Conservation (phyloP, 306 rosid genomes). For the Vigna mungo region DNA sequence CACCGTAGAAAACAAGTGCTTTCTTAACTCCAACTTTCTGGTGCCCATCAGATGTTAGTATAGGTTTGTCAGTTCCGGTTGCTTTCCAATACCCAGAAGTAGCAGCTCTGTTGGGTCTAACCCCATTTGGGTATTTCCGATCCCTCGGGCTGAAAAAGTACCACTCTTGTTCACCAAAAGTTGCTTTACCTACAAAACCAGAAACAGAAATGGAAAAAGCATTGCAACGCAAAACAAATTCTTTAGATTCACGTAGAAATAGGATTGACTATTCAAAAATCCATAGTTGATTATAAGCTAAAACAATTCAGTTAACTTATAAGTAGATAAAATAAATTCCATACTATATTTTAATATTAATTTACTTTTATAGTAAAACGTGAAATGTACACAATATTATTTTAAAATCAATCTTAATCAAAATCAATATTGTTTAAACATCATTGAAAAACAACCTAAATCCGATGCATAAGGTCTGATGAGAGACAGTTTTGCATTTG, state of each 20-base stretch:
- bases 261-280: neutral
- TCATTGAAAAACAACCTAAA: too few species aligned
- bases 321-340: too few species aligned
- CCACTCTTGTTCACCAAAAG: conserved; percentile 58
- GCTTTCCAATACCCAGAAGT: conserved; percentile 62
- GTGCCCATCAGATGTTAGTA: conserved; percentile 40
- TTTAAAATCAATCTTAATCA: too few species aligned
- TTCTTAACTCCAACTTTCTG: conserved; percentile 52
- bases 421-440: too few species aligned
- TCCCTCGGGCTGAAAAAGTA: conserved; percentile 58
- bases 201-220: neutral
- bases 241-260: too few species aligned
- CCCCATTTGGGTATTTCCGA: conserved; percentile 57
- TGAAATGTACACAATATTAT: too few species aligned
- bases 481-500: neutral
- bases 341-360: too few species aligned
- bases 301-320: too few species aligned
- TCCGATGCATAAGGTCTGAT: too few species aligned
- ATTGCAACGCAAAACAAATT: neutral
- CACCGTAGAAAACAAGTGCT: conserved; percentile 56
- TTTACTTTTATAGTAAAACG: too few species aligned
- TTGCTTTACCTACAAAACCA: conserved; percentile 45
- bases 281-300: too few species aligned
- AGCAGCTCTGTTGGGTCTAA: conserved; percentile 56
- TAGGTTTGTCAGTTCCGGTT: conserved; percentile 57